Evolutionary conservation across 495 filamentous ascomycete genomes (phyloP), one percentile per base, ranked within the genome.

Genomic region (Lineolata rhizophorae): DNA sequence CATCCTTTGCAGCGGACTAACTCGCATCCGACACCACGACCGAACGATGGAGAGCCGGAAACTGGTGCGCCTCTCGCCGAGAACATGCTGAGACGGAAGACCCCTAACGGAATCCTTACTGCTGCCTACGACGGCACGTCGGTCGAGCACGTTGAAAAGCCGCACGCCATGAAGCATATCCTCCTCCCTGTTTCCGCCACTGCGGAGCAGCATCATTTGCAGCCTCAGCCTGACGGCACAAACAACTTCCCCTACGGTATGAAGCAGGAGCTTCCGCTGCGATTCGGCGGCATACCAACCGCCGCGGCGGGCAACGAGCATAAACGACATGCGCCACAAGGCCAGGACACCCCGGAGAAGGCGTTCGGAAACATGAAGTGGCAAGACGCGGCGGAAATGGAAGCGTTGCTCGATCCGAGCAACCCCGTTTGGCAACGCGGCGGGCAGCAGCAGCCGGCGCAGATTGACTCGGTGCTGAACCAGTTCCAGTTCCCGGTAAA

Each of bases 51-150:
- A n/a, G n/a, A n/a, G n/a, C n/a, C n/a, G n/a, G n/a, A n/a, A n/a
- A n/a, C n/a, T n/a, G n/a, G n/a, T n/a, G n/a, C n/a, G n/a, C n/a
- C n/a, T n/a, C 40, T 51, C 51, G 42, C 39, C 43, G 42, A 94
- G 52, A 71, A 95, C 52, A 74, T 81, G 33, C 60, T 97, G 25
- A 65, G 87, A 38, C 69, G 87, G 29, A 97, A 97, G 48, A 95
- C 87, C 5, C 87, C 87, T 6, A 90, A 74, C 42, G 87, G 87
- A 15, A 93, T 83, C 13, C 64, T 97, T 34, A 77, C 82, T 32
- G 84, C 79, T 35, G 85, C 82, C 10, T 97, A 97, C 46, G 85
- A 95, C 64, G 85, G 80, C 8, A 80, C 76, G 4, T 67, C 72
- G 2, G 60, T 70, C 18, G 79, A 87, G 48, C 70, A 73, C 46